phyloP scores from a whole-genome alignment of 106 monocot genomes.

The Gastrodia elata region DNA sequence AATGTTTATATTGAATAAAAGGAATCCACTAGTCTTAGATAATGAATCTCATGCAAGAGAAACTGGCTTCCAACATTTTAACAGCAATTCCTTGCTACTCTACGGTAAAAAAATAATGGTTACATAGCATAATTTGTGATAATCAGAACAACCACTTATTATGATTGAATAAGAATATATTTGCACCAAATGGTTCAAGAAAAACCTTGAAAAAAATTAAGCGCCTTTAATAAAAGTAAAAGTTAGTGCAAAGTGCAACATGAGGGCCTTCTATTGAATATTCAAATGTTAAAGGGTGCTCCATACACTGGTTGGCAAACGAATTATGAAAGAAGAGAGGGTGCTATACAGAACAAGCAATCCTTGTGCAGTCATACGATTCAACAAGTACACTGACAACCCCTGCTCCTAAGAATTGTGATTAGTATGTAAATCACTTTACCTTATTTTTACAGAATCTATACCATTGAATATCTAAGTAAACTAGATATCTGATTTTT shows the following conservation, averaged over 20 bases:
- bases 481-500: background rate
- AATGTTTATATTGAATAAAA: background rate
- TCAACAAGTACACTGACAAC: background rate
- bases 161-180: background rate
- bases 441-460: background rate
- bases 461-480: background rate
- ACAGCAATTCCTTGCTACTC: conserved; percentile 1
- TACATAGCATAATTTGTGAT: background rate
- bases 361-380: background rate
- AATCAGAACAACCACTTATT: background rate
- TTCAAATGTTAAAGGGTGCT: background rate
- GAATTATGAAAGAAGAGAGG: background rate
- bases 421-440: background rate
- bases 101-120: background rate
- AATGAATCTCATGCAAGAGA: background rate
- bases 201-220: background rate
- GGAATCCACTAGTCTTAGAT: background rate
- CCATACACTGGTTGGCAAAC: background rate
- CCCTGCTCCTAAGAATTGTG: background rate
- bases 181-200: background rate
- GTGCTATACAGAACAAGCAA: background rate
- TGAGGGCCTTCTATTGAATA: background rate
- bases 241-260: background rate
- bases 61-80: background rate
- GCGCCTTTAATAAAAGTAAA: background rate